Base-by-base conservation (phyloP, 2,329 filamentous ascomycete species). In the Didymella pomorum region DNA sequence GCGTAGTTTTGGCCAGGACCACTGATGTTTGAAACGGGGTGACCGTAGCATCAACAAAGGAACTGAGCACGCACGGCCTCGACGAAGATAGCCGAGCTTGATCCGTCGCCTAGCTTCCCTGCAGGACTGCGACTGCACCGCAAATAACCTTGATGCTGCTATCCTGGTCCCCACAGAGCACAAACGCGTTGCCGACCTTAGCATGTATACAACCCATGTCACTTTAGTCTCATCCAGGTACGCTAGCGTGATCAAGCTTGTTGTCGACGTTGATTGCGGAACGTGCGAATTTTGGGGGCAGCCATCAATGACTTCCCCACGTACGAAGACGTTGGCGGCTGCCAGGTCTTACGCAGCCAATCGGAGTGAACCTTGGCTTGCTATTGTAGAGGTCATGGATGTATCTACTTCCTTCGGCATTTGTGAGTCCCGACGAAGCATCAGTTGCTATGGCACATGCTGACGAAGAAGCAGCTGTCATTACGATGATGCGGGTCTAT, bases 11-110 rank as follows among this genome's bases (percentile, higher is more conserved):
- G 49, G 55, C 52, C 49, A 52, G 46, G 52, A 59, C 21, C 41
- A 31, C 39, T 52, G 28, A 21, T 28, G 29, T 42, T 39, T 65
- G 62, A 63, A 66, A 65, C 56, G 44, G 56, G 23, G 48, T 52
- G 53, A 57, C 28, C 42, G 48, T 62, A 66, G 56, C 46, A 58
- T 60, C 60, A 65, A 58, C 56, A 66, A 66, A 63, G 54, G 53
- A 46, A 56, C 37, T 45, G 53, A 46, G 28, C 20, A 59, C 46
- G 56, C 56, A 61, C 56, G 53, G 59, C 28, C 48, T 56, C 29
- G 21, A 20, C 18, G 39, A 48, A 58, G 50, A 42, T 37, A 28
- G 44, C 52, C 48, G 44, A 55, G 33, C 51, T 57, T 11, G 28
- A 55, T 55, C n/a, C 35, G 45, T 55, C 35, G 18, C 11, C 44